Base-by-base conservation (phyloP, 1,284 basidiomycete genomes). In the Athelia psychrophila region DNA sequence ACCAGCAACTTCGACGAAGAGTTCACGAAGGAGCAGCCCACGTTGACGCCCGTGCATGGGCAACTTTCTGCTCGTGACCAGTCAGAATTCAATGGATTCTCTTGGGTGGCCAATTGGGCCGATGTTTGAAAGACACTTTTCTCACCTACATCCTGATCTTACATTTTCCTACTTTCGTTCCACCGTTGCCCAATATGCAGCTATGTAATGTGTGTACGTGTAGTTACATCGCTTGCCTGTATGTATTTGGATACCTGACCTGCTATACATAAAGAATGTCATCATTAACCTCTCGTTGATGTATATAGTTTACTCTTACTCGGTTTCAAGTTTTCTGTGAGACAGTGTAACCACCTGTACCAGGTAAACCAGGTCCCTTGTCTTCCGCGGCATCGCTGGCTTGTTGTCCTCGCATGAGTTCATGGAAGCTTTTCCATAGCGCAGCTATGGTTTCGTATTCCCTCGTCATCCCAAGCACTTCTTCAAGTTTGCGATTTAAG, bases 11-110 rank as follows among this genome's bases (percentile, higher is more conserved):
- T 98, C 73, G 94, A 98, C 71, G 88, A 95, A 65, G 97, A 99
- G 71, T 98, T 98, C 66, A 99, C 97, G 40, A 80, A 83, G 56
- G 97, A 99, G 69, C 93, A 98, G 67, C 97, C 97, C 4, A 99
- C 95, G 15, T 75, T 99, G 60, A 99, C 97, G 2, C 97, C 97
- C 8, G 97, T 99, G 24, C 95, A 99, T 65, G 92, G 91, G 27
- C 94, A 98, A 59, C 73, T 99, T 56, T 92, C 91, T n/a, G 70
- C 89, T 38, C 86, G 88, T 56, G 95, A 99, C 66, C 97, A 99
- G 72, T 82, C 87, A 57, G 95, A 97, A 72, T 98, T 98, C 75
- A 88, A 91, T 56, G 94, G 94, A 22, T 98, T 98, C 79, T 95
- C 93, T 54, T 97, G 94, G 89, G 25, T 38, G 12, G 30, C 44